Base-by-base conservation (phyloP, 805 yeast genomes). In the Yamadazyma insecticola region DNA sequence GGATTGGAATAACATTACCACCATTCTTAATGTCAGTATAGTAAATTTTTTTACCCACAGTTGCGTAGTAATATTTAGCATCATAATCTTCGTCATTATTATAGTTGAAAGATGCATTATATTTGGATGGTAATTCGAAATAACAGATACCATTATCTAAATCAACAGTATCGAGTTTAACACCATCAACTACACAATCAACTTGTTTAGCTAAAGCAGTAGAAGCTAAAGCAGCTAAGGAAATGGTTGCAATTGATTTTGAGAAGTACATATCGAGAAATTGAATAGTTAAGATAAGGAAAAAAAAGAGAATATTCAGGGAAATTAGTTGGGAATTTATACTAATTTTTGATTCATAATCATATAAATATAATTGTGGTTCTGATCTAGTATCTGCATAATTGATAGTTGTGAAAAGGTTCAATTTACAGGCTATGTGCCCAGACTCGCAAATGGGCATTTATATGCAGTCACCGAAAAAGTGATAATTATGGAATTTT, bases 1-100 rank as follows among this genome's bases (percentile, higher is more conserved):
- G 32, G 22, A 29, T 29, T 10, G 32, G 21, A 29, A 29, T 29
- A 4, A 15, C 14, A 11, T n/a, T 29, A 14, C 32, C 32, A 5
- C 14, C 26, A 6, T 11, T 15, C 13, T 16, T 21, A 15, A 29
- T 22, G 12, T 29, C 19, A 15, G 20, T 22, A 14, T 22, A 22
- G 20, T 29, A 29, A 22, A 29, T 16, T 6, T 16, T 21, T 8
- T 29, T 29, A 10, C 32, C 32, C 6, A 29, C n/a, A 11, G 22
- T 16, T 7, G 32, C 32, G 14, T 29, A 29, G 21, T 29, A 29
- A 16, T 13, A 29, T 13, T 29, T 29, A 13, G 32, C 19, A 7
- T 13, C 8, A 16, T 11, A 29, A 16, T 29, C 21, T 14, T 16
- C 15, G 13, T 14, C 19, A 16, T 29, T 22, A 13, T 29, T 21